Conservation (phyloP, 1,139 yeast species). For the Zygosaccharomyces pseudobailii region DNA sequence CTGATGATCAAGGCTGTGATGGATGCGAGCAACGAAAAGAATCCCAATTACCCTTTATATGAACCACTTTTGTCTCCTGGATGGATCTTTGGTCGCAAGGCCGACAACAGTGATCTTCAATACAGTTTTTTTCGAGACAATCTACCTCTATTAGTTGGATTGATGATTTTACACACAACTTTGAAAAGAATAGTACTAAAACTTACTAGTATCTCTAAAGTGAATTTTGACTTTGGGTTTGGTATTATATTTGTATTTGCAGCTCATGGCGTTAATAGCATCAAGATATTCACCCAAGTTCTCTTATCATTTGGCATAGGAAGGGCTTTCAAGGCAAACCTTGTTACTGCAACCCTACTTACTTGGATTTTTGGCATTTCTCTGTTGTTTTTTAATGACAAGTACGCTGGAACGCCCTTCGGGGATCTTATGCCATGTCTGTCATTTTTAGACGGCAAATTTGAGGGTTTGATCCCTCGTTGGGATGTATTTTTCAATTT, state of each 20-base stretch:
- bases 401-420: constrained; percentile 50
- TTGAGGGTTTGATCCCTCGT: constrained; percentile 70
- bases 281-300: constrained; percentile 59
- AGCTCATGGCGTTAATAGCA: constrained; percentile 72
- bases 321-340: constrained; percentile 34
- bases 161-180: constrained; percentile 50
- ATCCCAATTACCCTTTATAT: constrained; percentile 68
- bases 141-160: constrained; percentile 52
- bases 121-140: constrained; percentile 84
- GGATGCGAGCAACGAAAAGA: constrained; percentile 71
- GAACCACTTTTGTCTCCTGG: constrained; percentile 58
- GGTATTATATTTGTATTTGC: constrained; percentile 66
- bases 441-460: constrained; percentile 50
- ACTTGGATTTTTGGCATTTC: constrained; percentile 79
- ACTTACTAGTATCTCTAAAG: constrained; percentile 37
- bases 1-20: constrained; percentile 76
- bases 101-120: constrained; percentile 87
- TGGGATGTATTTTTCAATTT: constrained; percentile 98
- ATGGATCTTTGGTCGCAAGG: constrained; percentile 77
- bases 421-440: constrained; percentile 39
- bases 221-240: constrained; percentile 61
- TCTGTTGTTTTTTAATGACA: constrained; percentile 73
- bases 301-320: constrained; percentile 52
- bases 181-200: constrained; percentile 40
- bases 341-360: constrained; percentile 34